These are phyloP conservation scores for Globisporangium cystogenes DNA, from an alignment of 352 stramenopile genomes.

Conservation along the genomic window DNA sequence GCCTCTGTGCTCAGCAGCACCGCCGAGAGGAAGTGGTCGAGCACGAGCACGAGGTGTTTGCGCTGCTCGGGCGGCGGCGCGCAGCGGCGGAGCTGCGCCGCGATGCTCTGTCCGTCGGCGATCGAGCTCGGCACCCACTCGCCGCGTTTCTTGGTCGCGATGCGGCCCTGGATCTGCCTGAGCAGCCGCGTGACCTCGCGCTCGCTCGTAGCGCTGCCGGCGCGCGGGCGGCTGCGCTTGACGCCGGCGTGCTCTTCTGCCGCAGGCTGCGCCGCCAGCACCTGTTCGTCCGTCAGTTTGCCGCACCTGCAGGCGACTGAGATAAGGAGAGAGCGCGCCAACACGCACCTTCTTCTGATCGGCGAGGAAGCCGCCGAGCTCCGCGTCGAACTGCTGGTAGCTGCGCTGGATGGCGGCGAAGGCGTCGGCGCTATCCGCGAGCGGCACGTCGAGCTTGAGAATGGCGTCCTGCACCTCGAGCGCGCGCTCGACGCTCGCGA, in stretches of 20 bases:
- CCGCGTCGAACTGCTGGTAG: constrained; percentile 37
- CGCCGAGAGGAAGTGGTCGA: constrained; percentile 67
- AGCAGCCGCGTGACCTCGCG: constrained; percentile 40
- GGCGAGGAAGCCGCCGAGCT: constrained; percentile 42
- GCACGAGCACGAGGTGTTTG: constrained; percentile 52
- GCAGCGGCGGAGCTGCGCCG: constrained; percentile 24
- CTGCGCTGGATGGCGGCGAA: constrained; percentile 50
- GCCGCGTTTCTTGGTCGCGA: constrained; percentile 61
- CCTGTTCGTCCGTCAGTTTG: too few relatives aligned
- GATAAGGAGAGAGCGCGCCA: too few relatives aligned
- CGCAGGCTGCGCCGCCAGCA: too few relatives aligned
- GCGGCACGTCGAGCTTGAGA: constrained; percentile 50
- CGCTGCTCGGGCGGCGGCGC: constrained; percentile 33
- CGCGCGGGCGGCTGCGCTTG: constrained; percentile 6
- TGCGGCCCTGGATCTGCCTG: constrained; percentile 50
- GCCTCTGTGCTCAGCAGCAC: constrained; percentile 48
- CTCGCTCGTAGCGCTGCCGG: constrained; percentile 19
- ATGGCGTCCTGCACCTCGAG: constrained; percentile 59
- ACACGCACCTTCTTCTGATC: constrained; percentile 41
- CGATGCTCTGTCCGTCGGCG: constrained; percentile 35
- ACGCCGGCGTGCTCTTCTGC: constrained; percentile 8
- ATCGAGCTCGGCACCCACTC: constrained; percentile 67
- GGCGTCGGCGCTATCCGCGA: constrained; percentile 48
- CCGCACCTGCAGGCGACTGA: too few relatives aligned
- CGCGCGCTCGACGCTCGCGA: too few relatives aligned